Evolutionary conservation across 2,329 filamentous ascomycete species (phyloP).

Genomic region (Neonectria faginata): DNA sequence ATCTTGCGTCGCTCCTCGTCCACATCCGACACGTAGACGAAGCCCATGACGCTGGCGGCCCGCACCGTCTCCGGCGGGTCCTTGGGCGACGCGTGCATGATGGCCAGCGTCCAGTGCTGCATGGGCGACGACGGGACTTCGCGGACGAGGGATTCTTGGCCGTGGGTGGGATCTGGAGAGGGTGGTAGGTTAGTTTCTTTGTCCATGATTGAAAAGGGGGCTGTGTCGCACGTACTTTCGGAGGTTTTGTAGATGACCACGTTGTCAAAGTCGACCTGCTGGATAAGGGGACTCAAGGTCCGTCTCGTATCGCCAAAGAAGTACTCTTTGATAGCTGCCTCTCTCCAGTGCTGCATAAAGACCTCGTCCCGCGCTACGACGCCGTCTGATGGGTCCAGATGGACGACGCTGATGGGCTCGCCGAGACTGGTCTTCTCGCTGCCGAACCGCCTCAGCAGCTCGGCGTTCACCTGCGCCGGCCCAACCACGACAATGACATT

Average conservation of each 20-base stretch:
- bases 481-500: conserved; percentile 87
- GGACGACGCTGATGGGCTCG: conserved; percentile 79
- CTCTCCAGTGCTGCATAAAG: conserved; percentile 79
- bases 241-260: conserved; percentile 79
- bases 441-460: conserved; percentile 77
- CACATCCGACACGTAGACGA: conserved; percentile 91
- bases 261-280: conserved; percentile 82
- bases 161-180: conserved; percentile 46
- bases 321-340: conserved; percentile 87
- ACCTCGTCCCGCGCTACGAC: conserved; percentile 79
- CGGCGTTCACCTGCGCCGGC: conserved; percentile 79
- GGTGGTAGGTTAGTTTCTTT: conserved; percentile 23
- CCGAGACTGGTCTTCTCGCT: conserved; percentile 66
- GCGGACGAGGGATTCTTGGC: conserved; percentile 66
- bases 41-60: conserved; percentile 88
- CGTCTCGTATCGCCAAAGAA: conserved; percentile 88
- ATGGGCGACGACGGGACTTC: conserved; percentile 75
- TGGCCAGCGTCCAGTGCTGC: conserved; percentile 84
- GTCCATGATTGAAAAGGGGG: conserved; percentile 6
- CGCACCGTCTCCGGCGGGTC: conserved; percentile 80
- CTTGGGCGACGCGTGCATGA: conserved; percentile 80
- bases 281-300: conserved; percentile 87
- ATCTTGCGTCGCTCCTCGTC: conserved; percentile 86
- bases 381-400: conserved; percentile 86
- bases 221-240: conserved; percentile 60